Conservation (phyloP, 2,329 filamentous ascomycete species). For the Microcera coccophila region DNA sequence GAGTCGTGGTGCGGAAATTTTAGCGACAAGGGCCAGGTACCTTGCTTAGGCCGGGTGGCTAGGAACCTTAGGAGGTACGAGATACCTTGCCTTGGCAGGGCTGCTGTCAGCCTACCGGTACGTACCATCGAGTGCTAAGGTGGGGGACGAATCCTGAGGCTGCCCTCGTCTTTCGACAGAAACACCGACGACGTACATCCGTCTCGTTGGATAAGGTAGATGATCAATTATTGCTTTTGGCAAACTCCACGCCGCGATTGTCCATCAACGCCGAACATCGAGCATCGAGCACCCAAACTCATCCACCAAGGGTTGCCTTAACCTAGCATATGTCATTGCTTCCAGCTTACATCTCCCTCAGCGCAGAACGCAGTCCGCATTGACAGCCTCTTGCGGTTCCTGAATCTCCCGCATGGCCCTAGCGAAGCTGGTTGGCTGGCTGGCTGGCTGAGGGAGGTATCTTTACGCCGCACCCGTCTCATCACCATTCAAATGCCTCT, state of each 20-base stretch:
- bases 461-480: background rate
- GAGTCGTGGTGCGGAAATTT: constrained; percentile 13
- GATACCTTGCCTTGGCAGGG: too few relatives aligned
- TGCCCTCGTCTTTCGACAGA: constrained; percentile 10
- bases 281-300: background rate
- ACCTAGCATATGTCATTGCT: background rate
- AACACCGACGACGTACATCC: constrained; percentile 6
- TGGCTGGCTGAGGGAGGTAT: background rate
- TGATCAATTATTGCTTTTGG: background rate
- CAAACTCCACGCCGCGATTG: too few relatives aligned
- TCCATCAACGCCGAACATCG: background rate
- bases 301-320: too few relatives aligned
- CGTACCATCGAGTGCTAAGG: constrained; percentile 11
- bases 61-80: too few relatives aligned
- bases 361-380: background rate
- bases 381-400: background rate
- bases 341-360: background rate
- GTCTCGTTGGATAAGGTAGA: background rate
- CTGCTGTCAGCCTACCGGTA: background rate
- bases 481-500: background rate
- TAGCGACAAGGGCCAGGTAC: constrained; percentile 18
- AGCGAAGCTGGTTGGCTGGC: too few relatives aligned
- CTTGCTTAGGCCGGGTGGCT: too few relatives aligned
- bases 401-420: background rate
- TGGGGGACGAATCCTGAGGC: constrained; percentile 15